Base-by-base conservation (phyloP, 306 rosid genomes). In the Sophora flavescens region DNA sequence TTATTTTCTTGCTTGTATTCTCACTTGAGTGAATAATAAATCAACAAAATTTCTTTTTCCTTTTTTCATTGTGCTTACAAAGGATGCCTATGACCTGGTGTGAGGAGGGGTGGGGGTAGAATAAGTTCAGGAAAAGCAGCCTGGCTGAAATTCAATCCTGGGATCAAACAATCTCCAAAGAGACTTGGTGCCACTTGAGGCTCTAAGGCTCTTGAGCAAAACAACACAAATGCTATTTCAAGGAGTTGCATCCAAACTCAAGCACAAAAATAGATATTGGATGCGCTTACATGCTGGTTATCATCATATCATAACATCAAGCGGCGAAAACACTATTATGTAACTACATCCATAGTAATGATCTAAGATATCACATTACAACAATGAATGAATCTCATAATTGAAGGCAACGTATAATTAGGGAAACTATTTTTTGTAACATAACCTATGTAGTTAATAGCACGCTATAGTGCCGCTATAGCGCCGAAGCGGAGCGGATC, bases 341-440 rank as follows among this genome's bases (percentile, higher is more conserved):
- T 44, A 15, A 16, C 72, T 28, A 61, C 48, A 77, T 58, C 53
- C 63, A 57, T n/a, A 66, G 42, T 60, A 39, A 42, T 39, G 77
- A 54, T 72, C 28, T 10, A 10, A 67, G 15, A 72, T 35, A 66
- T 39, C 61, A 77, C 39, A 63, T 52, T 59, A 63, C 17, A 77
- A 33, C 41, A 57, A 56, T 54, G 45, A 39, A 58, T 5, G 68
- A 67, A 65, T n/a, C n/a, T n/a, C n/a, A n/a, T n/a, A n/a, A n/a
- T n/a, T n/a, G n/a, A n/a, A n/a, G n/a, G n/a, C 59, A 60, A 17
- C 60, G 38, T 14, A 52, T 63, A 51, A 62, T 45, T 17, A 35
- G 32, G 69, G 36, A 75, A 52, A 47, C n/a, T 48, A 22, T 42
- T 30, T 35, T 41, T 61, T 30, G 61, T n/a, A 33, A 7, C 59